Evolutionary conservation across 108 stramenopile species (phyloP).

Genomic region (Pseudonitzschia pungens): DNA sequence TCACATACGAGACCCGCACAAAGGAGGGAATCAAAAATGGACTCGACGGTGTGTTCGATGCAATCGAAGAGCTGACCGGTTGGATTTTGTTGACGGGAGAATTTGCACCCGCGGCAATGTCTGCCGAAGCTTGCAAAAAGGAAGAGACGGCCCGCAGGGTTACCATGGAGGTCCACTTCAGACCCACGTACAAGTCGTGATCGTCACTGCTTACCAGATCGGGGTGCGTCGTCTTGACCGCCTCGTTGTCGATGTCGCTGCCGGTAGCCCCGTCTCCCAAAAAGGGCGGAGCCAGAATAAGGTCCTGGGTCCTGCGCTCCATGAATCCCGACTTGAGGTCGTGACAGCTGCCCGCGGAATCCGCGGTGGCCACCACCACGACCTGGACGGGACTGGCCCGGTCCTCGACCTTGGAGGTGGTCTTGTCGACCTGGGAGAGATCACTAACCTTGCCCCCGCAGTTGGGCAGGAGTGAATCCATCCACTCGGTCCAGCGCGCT

Average conservation of each 20-base stretch:
- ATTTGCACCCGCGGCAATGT: slow-evolving; percentile 75
- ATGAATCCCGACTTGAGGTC: slow-evolving; percentile 86
- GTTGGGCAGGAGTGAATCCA: slow-evolving; percentile 71
- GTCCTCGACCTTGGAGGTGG: slow-evolving; percentile 60
- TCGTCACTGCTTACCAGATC: slow-evolving; percentile 85
- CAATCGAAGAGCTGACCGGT: too few relatives aligned
- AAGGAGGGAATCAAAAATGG: slow-evolving; percentile 88
- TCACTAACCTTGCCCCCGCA: slow-evolving; percentile 76
- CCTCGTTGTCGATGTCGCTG: slow-evolving; percentile 30
- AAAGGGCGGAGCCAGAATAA: slow-evolving; percentile 76
- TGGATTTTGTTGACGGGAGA: slow-evolving; percentile 51
- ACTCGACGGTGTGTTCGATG: slow-evolving; percentile 56
- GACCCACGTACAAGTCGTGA: slow-evolving; percentile 78
- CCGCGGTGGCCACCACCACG: slow-evolving; percentile 75
- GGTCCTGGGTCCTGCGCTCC: slow-evolving; percentile 83
- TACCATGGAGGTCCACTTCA: slow-evolving; percentile 85
- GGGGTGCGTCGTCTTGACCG: slow-evolving; percentile 74
- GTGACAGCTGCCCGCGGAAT: slow-evolving; percentile 82
- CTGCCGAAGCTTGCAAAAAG: slow-evolving; percentile 86
- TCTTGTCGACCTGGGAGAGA: slow-evolving; percentile 32
- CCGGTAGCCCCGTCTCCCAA: slow-evolving; percentile 45
- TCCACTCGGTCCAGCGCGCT: slow-evolving; percentile 86
- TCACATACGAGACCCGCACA: slow-evolving; percentile 83
- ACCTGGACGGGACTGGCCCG: slow-evolving; percentile 84
- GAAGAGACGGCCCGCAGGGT: slow-evolving; percentile 61